Base-by-base conservation (phyloP, 805 yeast species). In the Candida insectalens region DNA sequence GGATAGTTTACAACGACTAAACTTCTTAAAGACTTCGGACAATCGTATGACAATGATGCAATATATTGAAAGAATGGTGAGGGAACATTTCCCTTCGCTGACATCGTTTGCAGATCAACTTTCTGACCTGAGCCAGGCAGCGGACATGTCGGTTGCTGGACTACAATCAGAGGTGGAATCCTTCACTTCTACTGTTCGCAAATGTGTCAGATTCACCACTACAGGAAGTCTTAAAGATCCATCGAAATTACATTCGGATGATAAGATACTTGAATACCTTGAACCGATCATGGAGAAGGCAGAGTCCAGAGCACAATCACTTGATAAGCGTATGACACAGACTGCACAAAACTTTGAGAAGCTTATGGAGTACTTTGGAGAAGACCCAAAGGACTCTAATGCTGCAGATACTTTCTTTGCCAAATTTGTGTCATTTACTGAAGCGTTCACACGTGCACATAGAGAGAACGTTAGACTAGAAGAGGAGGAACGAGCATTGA, bases 11-110 rank as follows among this genome's bases (percentile, higher is more conserved):
- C 83, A 71, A 44, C 65, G 85, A 49, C 62, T 82, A 40, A 71
- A 75, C 23, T 81, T 80, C 51, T 71, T 82, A 62, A 82, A 82
- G 59, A 81, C 77, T 49, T 73, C 67, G 31, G 74, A 74, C 41
- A 80, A 77, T 47, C 72, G 77, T 42, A 68, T 74, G 62, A 77
- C 88, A 1, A 73, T 82, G 44, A 61, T 82, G 45, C 89, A 82
- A 48, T 82, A 78, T 44, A 77, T 82, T 37, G 94, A 82, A 47
- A 75, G 69, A 46, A 63, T 77, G 13, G 58, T 80, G n/a, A 57
- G 94, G 37, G 54, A 59, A 1, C 73, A 76, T 39, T 82, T 77
- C 48, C 80, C 87, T 1, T 81, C 78, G 19, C 57, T 74, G 13
- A 65, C 77, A 38, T 63, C 55, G 3, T 81, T 82, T 53, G 61